These are phyloP conservation scores for Quillaja saponaria DNA, from an alignment of 306 rosid species.

Conservation along the genomic window DNA sequence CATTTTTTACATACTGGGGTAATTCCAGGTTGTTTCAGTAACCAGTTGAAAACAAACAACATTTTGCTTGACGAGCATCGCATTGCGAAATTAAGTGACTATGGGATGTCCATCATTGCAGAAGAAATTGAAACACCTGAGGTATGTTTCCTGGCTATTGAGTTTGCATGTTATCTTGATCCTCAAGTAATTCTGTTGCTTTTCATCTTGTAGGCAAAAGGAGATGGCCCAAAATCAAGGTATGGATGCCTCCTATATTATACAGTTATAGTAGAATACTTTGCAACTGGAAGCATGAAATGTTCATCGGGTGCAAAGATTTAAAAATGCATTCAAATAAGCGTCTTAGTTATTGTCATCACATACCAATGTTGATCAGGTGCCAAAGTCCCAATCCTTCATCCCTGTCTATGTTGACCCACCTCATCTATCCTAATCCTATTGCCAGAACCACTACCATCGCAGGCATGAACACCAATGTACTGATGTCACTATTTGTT, in stretches of 20 bases:
- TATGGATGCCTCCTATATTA: slow-evolving; percentile 31
- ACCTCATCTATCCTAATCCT: not conserved
- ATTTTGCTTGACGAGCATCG: slow-evolving; percentile 76
- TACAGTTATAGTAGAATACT: not conserved
- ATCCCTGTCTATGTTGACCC: not conserved
- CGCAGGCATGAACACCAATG: not conserved
- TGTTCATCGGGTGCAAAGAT: not conserved
- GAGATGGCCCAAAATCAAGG: slow-evolving; percentile 60
- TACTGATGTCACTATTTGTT: not conserved
- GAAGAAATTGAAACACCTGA: slow-evolving; percentile 59
- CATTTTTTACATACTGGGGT: slow-evolving; percentile 80
- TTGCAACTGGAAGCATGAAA: not conserved
- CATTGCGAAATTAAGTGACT: slow-evolving; percentile 80
- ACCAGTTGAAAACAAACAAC: slow-evolving; percentile 65
- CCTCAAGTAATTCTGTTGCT: slow-evolving; percentile 31
- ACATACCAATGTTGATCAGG: not conserved
- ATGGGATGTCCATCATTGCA: slow-evolving; percentile 66
- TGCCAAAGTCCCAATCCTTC: not conserved
- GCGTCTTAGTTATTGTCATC: no score
- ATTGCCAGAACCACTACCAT: not conserved
- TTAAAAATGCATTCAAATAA: no score
- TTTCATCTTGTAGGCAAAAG: slow-evolving; percentile 53
- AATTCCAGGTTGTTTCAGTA: slow-evolving; percentile 71
- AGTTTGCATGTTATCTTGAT: slow-evolving; percentile 2
- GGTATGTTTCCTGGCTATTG: slow-evolving; percentile 43